These are phyloP conservation scores for Claviceps capensis DNA, from an alignment of 2,329 filamentous ascomycete genomes.

Conservation along the genomic window DNA sequence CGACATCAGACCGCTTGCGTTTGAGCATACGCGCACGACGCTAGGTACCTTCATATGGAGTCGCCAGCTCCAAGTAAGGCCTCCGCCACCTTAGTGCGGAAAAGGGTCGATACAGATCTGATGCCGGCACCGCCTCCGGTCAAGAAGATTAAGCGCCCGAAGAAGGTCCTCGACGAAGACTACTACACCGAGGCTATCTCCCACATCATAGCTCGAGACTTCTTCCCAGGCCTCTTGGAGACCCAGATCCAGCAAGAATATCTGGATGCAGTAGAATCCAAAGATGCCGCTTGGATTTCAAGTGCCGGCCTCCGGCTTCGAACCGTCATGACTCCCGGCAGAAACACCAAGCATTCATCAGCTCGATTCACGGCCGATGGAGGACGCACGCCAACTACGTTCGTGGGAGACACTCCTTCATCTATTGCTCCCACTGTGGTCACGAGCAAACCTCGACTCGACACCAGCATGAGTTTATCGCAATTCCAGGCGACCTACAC, in stretches of 20 bases:
- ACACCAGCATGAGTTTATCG: constrained; percentile 67
- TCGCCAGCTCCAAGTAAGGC: constrained; percentile 2
- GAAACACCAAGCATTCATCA: constrained; percentile 18
- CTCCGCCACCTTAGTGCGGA: constrained; percentile 44
- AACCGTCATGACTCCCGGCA: constrained; percentile 71
- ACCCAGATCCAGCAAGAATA: constrained; percentile 84
- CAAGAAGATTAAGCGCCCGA: constrained; percentile 85
- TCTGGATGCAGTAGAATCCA: constrained; percentile 77
- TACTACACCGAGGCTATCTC: constrained; percentile 82
- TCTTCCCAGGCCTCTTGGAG: constrained; percentile 84
- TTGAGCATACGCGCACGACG: too few relatives aligned
- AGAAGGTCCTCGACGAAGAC: constrained; percentile 83
- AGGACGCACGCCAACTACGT: constrained; percentile 48
- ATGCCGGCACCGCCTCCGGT: constrained; percentile 79
- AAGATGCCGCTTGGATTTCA: constrained; percentile 73
- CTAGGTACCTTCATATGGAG: neutral
- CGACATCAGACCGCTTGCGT: neutral
- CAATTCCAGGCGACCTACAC: constrained; percentile 89
- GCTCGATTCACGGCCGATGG: constrained; percentile 15
- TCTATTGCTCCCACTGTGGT: constrained; percentile 33
- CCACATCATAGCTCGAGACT: constrained; percentile 90
- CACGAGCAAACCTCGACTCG: constrained; percentile 36
- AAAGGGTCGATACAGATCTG: constrained; percentile 52
- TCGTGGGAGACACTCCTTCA: constrained; percentile 60
- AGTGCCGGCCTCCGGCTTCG: constrained; percentile 59